Conservation (phyloP, 2,329 filamentous ascomycete species). For the Orbilia quercus region DNA sequence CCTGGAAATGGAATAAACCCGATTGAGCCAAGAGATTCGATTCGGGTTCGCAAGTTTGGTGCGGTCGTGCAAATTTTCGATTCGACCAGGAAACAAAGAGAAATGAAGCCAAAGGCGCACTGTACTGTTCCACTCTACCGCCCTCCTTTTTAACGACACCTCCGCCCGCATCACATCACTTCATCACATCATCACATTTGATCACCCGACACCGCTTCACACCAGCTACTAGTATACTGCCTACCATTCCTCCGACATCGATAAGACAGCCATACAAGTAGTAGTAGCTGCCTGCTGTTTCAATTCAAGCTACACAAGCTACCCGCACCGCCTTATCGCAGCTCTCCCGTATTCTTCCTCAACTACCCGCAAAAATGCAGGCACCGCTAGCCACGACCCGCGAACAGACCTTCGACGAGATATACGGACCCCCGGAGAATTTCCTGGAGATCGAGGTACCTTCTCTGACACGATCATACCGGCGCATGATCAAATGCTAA, state of each 20-base stretch:
- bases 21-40: too few species aligned
- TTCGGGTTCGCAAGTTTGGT: conserved; percentile 6
- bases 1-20: too few species aligned
- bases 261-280: conserved; percentile 12
- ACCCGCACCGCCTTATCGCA: conserved; percentile 3
- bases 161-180: background rate
- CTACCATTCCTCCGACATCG: background rate
- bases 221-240: background rate
- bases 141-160: background rate
- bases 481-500: too few species aligned
- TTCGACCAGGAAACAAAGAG: background rate
- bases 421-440: conserved; percentile 98
- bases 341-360: conserved; percentile 2
- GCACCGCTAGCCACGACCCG: conserved; percentile 74
- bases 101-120: conserved; percentile 36
- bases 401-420: conserved; percentile 97
- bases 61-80: too few species aligned
- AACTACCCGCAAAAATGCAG: conserved; percentile 66
- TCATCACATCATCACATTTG: too few species aligned
- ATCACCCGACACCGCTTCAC: conserved; percentile 11
- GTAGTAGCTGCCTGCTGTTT: background rate
- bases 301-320: conserved; percentile 3
- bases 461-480: too few species aligned
- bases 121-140: background rate
- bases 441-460: conserved; percentile 98